Base-by-base conservation (phyloP, 768 basidiomycete species). In the Xerocomellus dryophilus region DNA sequence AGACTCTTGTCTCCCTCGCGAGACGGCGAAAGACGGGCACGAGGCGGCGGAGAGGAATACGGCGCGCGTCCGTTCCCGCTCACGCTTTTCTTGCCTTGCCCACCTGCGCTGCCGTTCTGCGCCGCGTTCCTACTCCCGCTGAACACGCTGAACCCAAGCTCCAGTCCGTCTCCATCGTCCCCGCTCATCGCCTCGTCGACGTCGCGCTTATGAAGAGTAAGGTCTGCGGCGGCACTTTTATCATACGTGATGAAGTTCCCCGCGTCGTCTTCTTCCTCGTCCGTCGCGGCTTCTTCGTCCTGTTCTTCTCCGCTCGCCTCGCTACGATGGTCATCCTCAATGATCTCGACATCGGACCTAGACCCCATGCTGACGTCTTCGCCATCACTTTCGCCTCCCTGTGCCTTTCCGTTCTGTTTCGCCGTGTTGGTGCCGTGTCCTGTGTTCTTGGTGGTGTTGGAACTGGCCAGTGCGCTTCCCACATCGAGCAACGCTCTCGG, bases 341-440 rank as follows among this genome's bases (percentile, higher is more conserved):
- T 11, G 39, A 57, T 39, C 35, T 62, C 65, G 14, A 41, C 43
- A 35, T 68, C 65, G 10, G 58, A 67, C 11, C 43, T 20, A 21
- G 56, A 58, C 10, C 36, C 38, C 65, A 66, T 66, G 46, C 58
- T 58, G 32, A 62, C 60, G 20, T 66, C 65, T n/a, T 58, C 66
- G 4, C 39, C 51, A 17, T 40, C 45, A 12, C 11, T 39, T 25
- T 60, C 49, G 4, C n/a, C 43, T 21, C 35, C 15, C 3, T 43
- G 52, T 14, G 48, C 32, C 7, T 51, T 52, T 43, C 58, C 50
- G 3, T 60, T 60, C 38, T 60, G 54, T 45, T 40, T 45, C 7
- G 27, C 17, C 3, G 18, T 1, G 18, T 12, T 10, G 11, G 12
- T 7, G 7, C 5, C 32, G 17, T 41, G 50, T 6, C 11, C 53